phyloP scores from a whole-genome alignment of 768 basidiomycete genomes.

The Tylopilus sp. region DNA sequence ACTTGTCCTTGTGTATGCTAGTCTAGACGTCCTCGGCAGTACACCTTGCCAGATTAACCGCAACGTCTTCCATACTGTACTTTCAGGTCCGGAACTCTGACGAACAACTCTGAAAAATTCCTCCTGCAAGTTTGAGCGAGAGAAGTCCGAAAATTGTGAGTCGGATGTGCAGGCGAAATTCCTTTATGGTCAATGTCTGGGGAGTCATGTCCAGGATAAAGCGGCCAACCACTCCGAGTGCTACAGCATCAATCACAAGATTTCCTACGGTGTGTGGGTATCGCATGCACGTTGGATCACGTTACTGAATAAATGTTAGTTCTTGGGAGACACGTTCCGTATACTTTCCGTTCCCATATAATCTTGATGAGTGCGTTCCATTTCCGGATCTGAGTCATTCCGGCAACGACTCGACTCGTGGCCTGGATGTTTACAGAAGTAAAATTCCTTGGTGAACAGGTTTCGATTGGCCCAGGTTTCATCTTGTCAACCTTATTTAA shows the following conservation, averaged over 20 bases:
- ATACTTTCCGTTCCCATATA: slow-evolving; percentile 95
- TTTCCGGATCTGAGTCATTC: slow-evolving; percentile 95
- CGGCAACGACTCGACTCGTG: slow-evolving; percentile 89
- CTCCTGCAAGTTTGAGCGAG: slow-evolving; percentile 67
- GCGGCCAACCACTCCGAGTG: slow-evolving; percentile 90
- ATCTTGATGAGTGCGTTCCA: slow-evolving; percentile 92
- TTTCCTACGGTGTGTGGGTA: slow-evolving; percentile 76
- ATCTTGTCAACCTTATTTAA: slow-evolving; percentile 89
- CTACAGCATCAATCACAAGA: slow-evolving; percentile 94
- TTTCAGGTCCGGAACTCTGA: slow-evolving; percentile 88
- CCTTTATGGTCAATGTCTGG: slow-evolving; percentile 54
- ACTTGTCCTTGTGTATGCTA: too few relatives aligned
- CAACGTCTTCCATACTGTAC: slow-evolving; percentile 68
- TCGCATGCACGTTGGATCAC: neutral
- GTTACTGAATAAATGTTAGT: slow-evolving; percentile 40
- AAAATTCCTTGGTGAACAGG: slow-evolving; percentile 80
- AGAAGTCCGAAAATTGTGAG: slow-evolving; percentile 39
- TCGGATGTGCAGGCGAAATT: slow-evolving; percentile 54
- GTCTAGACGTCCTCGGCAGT: too few relatives aligned
- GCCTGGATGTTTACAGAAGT: slow-evolving; percentile 75
- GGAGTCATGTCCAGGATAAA: slow-evolving; percentile 52
- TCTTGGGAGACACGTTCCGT: slow-evolving; percentile 85
- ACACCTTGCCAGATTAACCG: slow-evolving; percentile 86
- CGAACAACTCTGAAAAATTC: slow-evolving; percentile 77
- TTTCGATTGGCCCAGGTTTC: slow-evolving; percentile 92